These are phyloP conservation scores for Chlorella sorokiniana DNA, from an alignment of 139 green algal species.

Conservation along the genomic window DNA sequence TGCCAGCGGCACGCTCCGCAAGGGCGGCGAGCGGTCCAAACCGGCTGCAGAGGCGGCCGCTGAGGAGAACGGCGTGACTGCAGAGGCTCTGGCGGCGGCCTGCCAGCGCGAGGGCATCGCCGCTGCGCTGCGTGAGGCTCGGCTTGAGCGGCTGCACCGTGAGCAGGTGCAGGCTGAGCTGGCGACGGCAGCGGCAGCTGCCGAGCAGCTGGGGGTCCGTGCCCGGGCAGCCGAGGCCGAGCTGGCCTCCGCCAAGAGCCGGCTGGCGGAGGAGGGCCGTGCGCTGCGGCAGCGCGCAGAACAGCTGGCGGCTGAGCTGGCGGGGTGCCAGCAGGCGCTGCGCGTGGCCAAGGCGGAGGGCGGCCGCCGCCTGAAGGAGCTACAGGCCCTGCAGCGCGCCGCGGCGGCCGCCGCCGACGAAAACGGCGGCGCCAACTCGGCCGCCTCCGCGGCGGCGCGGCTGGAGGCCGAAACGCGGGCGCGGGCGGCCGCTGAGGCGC, in stretches of 20 bases:
- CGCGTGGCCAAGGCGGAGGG: constrained; percentile 47
- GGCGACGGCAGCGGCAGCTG: constrained; percentile 5
- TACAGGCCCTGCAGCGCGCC: constrained; percentile 52
- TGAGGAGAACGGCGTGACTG: neutral
- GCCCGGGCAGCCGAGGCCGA: constrained; percentile 14
- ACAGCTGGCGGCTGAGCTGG: constrained; percentile 45
- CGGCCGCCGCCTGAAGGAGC: constrained; percentile 43
- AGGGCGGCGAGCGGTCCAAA: neutral
- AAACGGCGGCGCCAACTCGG: constrained; percentile 9
- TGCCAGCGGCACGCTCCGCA: neutral
- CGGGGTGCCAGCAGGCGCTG: constrained; percentile 44
- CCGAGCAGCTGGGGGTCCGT: neutral
- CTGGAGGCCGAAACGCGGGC: constrained; percentile 42
- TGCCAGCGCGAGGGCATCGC: constrained; percentile 39
- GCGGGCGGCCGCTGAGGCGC: constrained; percentile 34
- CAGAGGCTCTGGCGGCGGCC: constrained; percentile 1
- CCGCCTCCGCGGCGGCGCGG: constrained; percentile 7
- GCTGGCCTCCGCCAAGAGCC: constrained; percentile 33
- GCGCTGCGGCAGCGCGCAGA: constrained; percentile 3
- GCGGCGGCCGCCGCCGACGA: neutral
- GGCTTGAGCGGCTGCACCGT: constrained; percentile 57
- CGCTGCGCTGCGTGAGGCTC: constrained; percentile 54
- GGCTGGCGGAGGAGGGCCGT: neutral
- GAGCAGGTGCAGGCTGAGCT: constrained; percentile 42
- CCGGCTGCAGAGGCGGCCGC: neutral